Base-by-base conservation (phyloP, 495 filamentous ascomycete genomes). In the Bathelium albidoporum region DNA sequence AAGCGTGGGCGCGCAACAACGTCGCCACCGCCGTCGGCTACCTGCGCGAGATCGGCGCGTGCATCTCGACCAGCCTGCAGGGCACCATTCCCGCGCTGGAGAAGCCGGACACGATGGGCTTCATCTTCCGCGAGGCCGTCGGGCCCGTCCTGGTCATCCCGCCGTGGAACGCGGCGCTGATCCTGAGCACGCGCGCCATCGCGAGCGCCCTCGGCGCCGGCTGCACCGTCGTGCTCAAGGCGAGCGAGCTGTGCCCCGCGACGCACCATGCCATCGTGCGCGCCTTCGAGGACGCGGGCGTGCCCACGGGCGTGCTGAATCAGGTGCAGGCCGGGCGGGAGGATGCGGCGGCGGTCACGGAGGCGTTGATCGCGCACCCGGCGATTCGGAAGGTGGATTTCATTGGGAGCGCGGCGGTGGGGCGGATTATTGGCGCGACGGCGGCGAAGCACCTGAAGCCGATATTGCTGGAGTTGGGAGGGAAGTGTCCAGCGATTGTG, bases 351-450 rank as follows among this genome's bases (percentile, higher is more conserved):
- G 66, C 63, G 16, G 58, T 72, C 12, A 72, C 70, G 3, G 72
- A 74, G 53, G 62, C 58, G 9, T 22, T 73, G 16, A 72, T 74
- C 18, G 63, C 69, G 11, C 67, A 72, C 52, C 39, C 64, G 28
- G 60, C 65, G 3, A 68, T 74, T n/a, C 71, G 70, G 0, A 73
- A 73, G 55, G 66, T 73, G n/a, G 70, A 73, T 36, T 74, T 74
- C 60, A 74, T 71, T 43, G 72, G 72, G 14, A 65, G 61, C 1
- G 68, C 72, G 22, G 67, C 66, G 10, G 71, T 74, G 0, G 72
- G 72, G 1, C 60, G 68, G 12, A 68, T 72, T 12, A 71, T 74
- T 58, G 72, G 69, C 11, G 64, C 65, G n/a, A 64, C 65, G 20
- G 70, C 68, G 10, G 71, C 71, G 14, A 70, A 70, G 49, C 62